A percentile compares a stretch with the other conserved stretches of the same genome.
These are phyloP conservation scores for Fraxinus anomala DNA, from an alignment of 257 asterid genomes.

Conservation along the genomic window DNA sequence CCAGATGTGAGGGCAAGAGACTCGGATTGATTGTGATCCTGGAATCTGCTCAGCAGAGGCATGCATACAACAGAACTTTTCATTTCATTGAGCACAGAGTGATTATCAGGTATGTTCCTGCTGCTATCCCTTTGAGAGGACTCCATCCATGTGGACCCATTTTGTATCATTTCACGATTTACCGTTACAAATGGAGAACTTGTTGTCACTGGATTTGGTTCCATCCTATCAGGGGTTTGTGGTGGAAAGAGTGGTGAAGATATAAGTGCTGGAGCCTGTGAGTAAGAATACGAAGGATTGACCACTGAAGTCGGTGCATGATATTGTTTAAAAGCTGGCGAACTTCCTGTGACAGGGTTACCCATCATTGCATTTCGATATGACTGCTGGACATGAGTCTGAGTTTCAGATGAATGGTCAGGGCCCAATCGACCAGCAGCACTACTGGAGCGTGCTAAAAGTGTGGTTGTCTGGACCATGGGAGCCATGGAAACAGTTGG, in stretches of 20 bases:
- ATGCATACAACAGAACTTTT: conserved; percentile 45
- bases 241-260: conserved; percentile 52
- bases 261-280: conserved; percentile 47
- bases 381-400: conserved; percentile 60
- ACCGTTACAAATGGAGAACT: conserved; percentile 62
- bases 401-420: conserved; percentile 53
- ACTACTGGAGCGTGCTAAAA: conserved; percentile 72
- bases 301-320: conserved; percentile 47
- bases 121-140: conserved; percentile 47
- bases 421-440: conserved; percentile 79
- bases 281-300: conserved; percentile 45
- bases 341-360: conserved; percentile 42
- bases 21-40: conserved; percentile 55
- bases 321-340: conserved; percentile 51
- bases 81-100: conserved; percentile 39
- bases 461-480: conserved; percentile 49
- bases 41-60: conserved; percentile 48
- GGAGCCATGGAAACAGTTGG: conserved; percentile 51
- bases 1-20: conserved; percentile 62
- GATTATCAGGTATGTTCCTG: conserved; percentile 41
- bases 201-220: conserved; percentile 37
- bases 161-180: conserved; percentile 46
- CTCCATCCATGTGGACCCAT: conserved; percentile 61
- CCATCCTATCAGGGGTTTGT: conserved; percentile 53
- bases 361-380: conserved; percentile 86